Evolutionary conservation across 495 filamentous ascomycete species (phyloP), one percentile per base, ranked within the genome.

Genomic region (Xylaria castorea): DNA sequence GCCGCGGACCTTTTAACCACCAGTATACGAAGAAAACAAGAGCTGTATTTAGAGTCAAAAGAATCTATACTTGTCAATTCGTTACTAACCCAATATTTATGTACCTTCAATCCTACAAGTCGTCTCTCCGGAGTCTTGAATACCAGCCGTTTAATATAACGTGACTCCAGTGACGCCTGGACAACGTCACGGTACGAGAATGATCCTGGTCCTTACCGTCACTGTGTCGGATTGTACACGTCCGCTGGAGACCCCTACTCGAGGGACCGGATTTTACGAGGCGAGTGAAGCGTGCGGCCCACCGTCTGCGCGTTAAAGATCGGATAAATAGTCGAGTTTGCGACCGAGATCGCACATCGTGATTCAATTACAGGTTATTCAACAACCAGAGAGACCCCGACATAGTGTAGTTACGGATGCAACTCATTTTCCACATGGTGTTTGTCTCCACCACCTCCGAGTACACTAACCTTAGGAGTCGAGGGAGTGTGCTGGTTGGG

Each of bases 241-340:
- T 48, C 82, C 97, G 51, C 86, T 97, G 48, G 92, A 95, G 74
- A 92, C 90, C 27, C 95, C 95, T 5, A 95, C 91, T 27, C 85
- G 20, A 89, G 93, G 25, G 91, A 94, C 71, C 97, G 94, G 95
- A 94, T 95, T 67, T 77, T 90, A 22, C 85, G 92, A 50, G 95
- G 95, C 8, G 94, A 97, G 81, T 81, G 91, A 53, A 93, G 92
- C 66, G 93, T 97, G 0, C 97, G 95, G 95, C 95, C 95, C 3
- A 92, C 94, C n/a, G 88, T 96, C 51, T 89, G 89, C 32, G 93
- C 93, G 20, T 82, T 97, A 66, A 92, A 90, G 76, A 90, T 97
- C 7, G 84, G 95, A 30, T 94, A 93, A 77, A 92, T 90, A 20
- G 86, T 97, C 16, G 95, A 97, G 79, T 90, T 57, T 30, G 53